Evolutionary conservation across 2,329 filamentous ascomycete species (phyloP), one percentile per base, ranked within the genome.

Genomic region (Pseudocercospora eumusae): DNA sequence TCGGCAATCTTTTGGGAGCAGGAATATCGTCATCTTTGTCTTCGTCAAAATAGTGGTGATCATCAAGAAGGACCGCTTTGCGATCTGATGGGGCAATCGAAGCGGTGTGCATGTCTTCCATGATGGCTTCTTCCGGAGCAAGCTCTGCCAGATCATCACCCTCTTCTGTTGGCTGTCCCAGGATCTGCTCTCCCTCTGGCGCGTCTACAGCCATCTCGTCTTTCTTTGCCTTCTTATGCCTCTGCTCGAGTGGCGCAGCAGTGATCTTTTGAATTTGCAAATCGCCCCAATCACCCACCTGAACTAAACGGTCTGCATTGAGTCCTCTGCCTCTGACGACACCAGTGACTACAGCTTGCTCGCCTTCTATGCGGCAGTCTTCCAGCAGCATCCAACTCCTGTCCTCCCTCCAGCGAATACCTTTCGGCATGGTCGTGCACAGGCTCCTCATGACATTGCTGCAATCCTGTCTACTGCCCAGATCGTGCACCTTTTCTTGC

Each of bases 21-120:
- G 82, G 77, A 18, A 86, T 80, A 18, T 83, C 80, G 57, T 86
- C 79, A 45, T 84, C 82, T 57, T 95, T 89, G 52, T 95, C 92
- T 47, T 98, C 93, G 0, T 93, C 93, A 74, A 98, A 99, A 76
- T 99, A 99, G 75, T 98, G 93, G 75, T 99, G 93, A 68, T 98
- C 93, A 69, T 99, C 95, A 9, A 99, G 82, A 44, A 99, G 80
- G 0, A 99, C 95, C 66, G 93, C 95, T 78, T 93, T 96, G 73
- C 80, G 73, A 62, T 81, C 79, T 25, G 70, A 84, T 68, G 64
- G 81, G 74, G 69, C 82, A 61, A 79, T 79, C 73, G 74, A 82
- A 66, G 78, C 78, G 7, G 79, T 76, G 21, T 85, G 84, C 21
- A 86, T 54, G 64, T 91, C 89, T 23, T 86, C 81, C 91, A 96